Base-by-base conservation (phyloP, 441 rosid species). In the Hura crepitans region DNA sequence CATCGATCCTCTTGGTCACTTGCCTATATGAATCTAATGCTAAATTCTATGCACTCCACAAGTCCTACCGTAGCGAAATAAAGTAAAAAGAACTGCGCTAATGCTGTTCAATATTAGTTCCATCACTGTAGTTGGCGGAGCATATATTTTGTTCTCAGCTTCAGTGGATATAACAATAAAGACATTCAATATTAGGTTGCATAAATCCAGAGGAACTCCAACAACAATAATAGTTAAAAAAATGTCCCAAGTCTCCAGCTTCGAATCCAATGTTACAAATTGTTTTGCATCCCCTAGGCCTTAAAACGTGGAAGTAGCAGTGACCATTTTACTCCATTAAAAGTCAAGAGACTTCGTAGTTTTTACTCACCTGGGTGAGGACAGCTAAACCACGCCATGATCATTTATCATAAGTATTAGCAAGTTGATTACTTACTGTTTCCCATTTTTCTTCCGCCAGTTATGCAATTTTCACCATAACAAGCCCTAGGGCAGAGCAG, bases 11-110 rank as follows among this genome's bases (percentile, higher is more conserved):
- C 47, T 15, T 68, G 72, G 23, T 60, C 68, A 65, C 51, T 31
- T 13, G 78, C 57, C 42, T 5, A 47, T 6, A 25, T 25, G 81
- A 64, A 75, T 75, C 81, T 64, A 69, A 46, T 68, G 53, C 74
- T 59, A n/a, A 68, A 68, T 45, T 66, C 53, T 39, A 37, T 35
- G 27, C 28, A 23, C 63, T 11, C 20, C 27, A 18, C n/a, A 39
- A 53, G 17, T 3, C 49, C 30, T 30, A 25, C 53, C 20, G 45
- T 2, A 27, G 12, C 5, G 13, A 33, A 37, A 11, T n/a, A 37
- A 22, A 62, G 17, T 14, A 11, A n/a, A 62, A 23, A 27, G 17
- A 20, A 20, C 20, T 22, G 27, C 20, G 4, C 23, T 22, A 25
- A 31, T 55, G 4, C 61, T 3, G 61, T 33, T 15, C 37, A 56